Conservation (phyloP, 2,329 filamentous ascomycete species). For the Colletotrichum gloeosporioides region DNA sequence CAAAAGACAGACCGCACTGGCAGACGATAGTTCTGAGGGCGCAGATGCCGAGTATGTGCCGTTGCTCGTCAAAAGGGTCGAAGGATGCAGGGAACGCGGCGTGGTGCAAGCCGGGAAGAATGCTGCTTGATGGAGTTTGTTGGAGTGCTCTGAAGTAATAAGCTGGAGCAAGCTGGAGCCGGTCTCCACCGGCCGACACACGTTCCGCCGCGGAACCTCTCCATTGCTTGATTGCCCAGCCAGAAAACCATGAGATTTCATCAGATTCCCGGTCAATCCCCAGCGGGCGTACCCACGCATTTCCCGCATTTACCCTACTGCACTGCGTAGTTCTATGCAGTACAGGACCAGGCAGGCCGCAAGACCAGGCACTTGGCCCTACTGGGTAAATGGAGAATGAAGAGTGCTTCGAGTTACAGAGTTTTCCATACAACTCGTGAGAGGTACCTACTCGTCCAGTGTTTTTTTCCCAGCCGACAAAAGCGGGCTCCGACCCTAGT, state of each 20-base stretch:
- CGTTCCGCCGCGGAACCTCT: conserved; percentile 16
- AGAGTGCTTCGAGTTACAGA: neutral
- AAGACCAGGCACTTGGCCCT: neutral
- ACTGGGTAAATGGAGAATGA: neutral
- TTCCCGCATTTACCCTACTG: neutral
- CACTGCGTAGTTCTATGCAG: neutral
- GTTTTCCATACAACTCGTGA: neutral
- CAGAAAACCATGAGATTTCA: neutral
- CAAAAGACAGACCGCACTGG: neutral
- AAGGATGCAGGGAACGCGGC: neutral
- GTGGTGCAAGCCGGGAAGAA: neutral
- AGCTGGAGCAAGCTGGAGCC: conserved; percentile 11
- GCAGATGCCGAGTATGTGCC: conserved; percentile 7
- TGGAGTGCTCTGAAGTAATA: neutral
- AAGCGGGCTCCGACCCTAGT: conserved; percentile 18
- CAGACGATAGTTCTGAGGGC: neutral
- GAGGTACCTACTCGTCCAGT: neutral
- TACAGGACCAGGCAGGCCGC: neutral
- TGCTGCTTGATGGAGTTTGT: neutral
- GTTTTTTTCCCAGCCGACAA: conserved; percentile 4
- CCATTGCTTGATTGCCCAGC: conserved; percentile 1
- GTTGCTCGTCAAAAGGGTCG: neutral
- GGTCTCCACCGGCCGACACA: conserved; percentile 10
- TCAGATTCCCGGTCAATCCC: neutral
- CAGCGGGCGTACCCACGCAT: neutral